Conservation (phyloP, 2,329 filamentous ascomycete genomes). For the Madurella fahalii region DNA sequence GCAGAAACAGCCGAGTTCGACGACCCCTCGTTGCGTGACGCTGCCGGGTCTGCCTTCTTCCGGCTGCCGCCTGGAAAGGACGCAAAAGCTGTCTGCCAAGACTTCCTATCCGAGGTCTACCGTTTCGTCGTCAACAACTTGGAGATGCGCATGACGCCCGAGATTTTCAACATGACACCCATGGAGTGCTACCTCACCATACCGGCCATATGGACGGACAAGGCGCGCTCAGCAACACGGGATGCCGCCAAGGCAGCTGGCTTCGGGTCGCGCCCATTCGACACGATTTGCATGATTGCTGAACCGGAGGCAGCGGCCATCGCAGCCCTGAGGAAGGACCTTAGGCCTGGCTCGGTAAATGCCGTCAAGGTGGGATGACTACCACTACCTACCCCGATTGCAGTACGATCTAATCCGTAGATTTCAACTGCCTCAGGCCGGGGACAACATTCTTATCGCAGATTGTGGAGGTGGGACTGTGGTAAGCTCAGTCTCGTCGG, state of each 20-base stretch:
- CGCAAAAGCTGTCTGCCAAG: not conserved
- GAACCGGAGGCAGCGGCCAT: not conserved
- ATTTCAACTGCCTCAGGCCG: not conserved
- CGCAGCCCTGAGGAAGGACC: not conserved
- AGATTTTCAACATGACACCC: not conserved
- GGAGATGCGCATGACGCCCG: not conserved
- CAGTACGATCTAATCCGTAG: not conserved
- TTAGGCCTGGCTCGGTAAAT: not conserved
- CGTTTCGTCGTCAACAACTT: not conserved
- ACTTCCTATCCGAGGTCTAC: not conserved
- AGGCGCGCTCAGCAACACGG: not conserved
- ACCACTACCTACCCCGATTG: not conserved
- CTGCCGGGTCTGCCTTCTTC: not conserved
- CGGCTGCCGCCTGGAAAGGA: not conserved
- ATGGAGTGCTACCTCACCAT: slow-evolving; percentile 1
- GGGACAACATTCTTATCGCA: not conserved
- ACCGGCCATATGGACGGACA: not conserved
- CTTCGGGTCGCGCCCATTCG: not conserved
- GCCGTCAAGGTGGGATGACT: not conserved
- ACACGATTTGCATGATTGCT: not conserved
- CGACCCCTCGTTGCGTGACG: not conserved
- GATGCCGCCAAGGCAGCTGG: not conserved
- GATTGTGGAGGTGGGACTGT: slow-evolving; percentile 1
- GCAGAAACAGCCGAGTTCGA: slow-evolving; percentile 1
- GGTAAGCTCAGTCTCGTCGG: not conserved